These are phyloP conservation scores for Rhodotorula sp. DNA, from an alignment of 1,284 basidiomycete genomes.

Conservation along the genomic window DNA sequence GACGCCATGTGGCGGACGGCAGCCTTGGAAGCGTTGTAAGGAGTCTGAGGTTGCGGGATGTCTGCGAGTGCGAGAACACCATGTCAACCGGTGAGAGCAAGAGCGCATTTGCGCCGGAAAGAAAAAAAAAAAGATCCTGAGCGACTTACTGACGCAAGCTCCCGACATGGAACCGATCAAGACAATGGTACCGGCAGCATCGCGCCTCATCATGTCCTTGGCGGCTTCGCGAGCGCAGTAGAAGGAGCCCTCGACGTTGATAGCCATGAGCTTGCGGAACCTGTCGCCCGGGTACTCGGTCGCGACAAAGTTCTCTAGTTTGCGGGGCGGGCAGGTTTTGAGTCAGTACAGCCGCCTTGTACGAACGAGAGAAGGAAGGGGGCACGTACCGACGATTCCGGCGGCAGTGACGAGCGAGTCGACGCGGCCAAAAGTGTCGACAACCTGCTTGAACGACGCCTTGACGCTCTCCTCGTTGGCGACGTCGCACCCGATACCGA, in stretches of 20 bases:
- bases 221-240: conserved; percentile 93
- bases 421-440: conserved; percentile 74
- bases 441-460: conserved; percentile 65
- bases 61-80: too few species aligned
- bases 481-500: conserved; percentile 85
- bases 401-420: conserved; percentile 85
- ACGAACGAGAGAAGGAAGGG: background rate
- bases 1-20: conserved; percentile 83
- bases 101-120: too few species aligned
- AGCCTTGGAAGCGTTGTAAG: conserved; percentile 80
- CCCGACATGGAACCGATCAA: conserved; percentile 84
- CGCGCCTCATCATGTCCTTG: conserved; percentile 57
- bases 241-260: conserved; percentile 90
- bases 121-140: too few species aligned
- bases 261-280: conserved; percentile 67
- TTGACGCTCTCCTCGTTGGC: conserved; percentile 76
- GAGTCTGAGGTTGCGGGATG: conserved; percentile 62
- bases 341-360: background rate
- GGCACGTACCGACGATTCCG: conserved; percentile 55
- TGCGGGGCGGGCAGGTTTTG: conserved; percentile 47
- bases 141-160: conserved; percentile 61
- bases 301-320: conserved; percentile 81
- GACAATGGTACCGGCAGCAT: conserved; percentile 58
- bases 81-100: too few species aligned
- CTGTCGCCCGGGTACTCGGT: conserved; percentile 73